These are phyloP conservation scores for Cryptococcus sp. DNA, from an alignment of 1,284 basidiomycete genomes.

Conservation along the genomic window DNA sequence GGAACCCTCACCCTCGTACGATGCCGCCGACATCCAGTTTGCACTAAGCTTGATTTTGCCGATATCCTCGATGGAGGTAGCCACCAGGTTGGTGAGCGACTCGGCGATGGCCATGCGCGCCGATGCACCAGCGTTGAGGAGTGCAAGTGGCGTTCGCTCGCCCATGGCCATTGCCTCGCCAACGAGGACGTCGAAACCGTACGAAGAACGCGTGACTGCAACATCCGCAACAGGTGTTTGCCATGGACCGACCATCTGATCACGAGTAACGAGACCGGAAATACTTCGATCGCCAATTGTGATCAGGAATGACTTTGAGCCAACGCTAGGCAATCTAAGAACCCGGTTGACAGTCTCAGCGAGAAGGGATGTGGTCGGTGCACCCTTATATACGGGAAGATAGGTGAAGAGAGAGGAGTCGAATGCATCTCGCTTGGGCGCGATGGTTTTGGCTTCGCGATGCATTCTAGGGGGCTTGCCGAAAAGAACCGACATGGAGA, in stretches of 20 bases:
- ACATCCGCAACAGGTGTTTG: conserved; percentile 98
- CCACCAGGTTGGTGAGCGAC: conserved; percentile 86
- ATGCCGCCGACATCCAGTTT: conserved; percentile 99
- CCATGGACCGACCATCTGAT: conserved; percentile 99
- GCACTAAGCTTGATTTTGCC: conserved; percentile 87
- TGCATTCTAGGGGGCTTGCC: conserved; percentile 95
- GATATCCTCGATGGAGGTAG: conserved; percentile 73
- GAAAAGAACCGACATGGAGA: conserved; percentile 94
- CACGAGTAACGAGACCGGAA: conserved; percentile 90
- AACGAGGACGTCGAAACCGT: conserved; percentile 78
- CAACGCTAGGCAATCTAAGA: conserved; percentile 86
- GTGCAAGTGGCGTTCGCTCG: conserved; percentile 89
- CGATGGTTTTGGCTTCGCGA: conserved; percentile 65
- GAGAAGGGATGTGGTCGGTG: conserved; percentile 55
- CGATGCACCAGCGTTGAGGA: conserved; percentile 82
- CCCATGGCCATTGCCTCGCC: conserved; percentile 99
- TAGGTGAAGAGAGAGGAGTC: conserved; percentile 71
- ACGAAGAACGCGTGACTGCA: conserved; percentile 91
- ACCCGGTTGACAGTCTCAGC: conserved; percentile 73
- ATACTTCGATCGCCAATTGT: conserved; percentile 96
- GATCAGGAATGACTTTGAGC: conserved; percentile 95
- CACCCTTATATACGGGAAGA: conserved; percentile 54
- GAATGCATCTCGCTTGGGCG: conserved; percentile 62
- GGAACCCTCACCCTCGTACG: conserved; percentile 85
- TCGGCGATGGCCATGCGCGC: conserved; percentile 96